A percentile compares a stretch with the other conserved stretches of the same genome.
These are phyloP conservation scores for Sporisorium exsertum DNA, from an alignment of 1,284 basidiomycete genomes.

Conservation along the genomic window DNA sequence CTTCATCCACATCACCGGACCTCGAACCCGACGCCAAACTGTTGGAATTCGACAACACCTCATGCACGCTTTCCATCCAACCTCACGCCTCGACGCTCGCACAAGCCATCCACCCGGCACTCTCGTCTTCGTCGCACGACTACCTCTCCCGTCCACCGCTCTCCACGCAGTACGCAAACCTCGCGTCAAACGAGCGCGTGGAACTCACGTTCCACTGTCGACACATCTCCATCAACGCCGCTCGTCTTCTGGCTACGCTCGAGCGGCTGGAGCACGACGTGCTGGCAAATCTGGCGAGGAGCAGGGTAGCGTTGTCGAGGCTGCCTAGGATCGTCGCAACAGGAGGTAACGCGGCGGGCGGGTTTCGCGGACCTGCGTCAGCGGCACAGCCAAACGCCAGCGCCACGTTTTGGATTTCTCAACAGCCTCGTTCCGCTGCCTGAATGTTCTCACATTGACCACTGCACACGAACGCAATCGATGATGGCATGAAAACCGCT, in stretches of 20 bases:
- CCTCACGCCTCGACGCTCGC: slow-evolving; percentile 41
- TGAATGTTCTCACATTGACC: not conserved
- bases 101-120: slow-evolving; percentile 40
- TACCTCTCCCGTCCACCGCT: slow-evolving; percentile 48
- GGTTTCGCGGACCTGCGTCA: not conserved
- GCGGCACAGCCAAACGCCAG: slow-evolving; percentile 3
- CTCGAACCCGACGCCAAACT: slow-evolving; percentile 14
- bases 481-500: not conserved
- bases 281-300: slow-evolving; percentile 24
- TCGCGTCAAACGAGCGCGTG: slow-evolving; percentile 30
- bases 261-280: slow-evolving; percentile 53
- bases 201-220: slow-evolving; percentile 56
- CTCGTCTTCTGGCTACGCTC: slow-evolving; percentile 36
- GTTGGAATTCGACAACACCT: slow-evolving; percentile 54
- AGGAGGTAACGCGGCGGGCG: not conserved
- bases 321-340: slow-evolving; percentile 25
- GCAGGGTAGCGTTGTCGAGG: slow-evolving; percentile 3
- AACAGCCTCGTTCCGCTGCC: slow-evolving; percentile 11
- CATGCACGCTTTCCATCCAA: slow-evolving; percentile 51
- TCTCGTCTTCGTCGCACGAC: slow-evolving; percentile 43
- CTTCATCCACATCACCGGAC: not conserved
- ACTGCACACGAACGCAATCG: not conserved
- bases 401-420: slow-evolving; percentile 16
- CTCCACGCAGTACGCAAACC: slow-evolving; percentile 27
- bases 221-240: slow-evolving; percentile 46